Percentiles rank a stretch among this genome's conserved stretches.
Evolutionary conservation across 192 early-diverging fungal genomes (phyloP).

Genomic region (Oehlia diaphana): DNA sequence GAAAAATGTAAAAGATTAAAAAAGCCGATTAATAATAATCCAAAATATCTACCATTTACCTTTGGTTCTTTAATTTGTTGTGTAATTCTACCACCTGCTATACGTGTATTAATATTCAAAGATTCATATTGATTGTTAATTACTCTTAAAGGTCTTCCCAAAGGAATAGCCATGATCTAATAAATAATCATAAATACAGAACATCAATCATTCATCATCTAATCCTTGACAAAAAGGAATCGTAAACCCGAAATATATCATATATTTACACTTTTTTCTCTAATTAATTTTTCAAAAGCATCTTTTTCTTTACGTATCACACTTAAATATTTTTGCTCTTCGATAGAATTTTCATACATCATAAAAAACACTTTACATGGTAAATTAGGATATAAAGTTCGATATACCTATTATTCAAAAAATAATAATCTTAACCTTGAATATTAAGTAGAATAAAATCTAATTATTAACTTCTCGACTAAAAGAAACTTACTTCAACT

Average conservation of each 20-base stretch:
- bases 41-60: constrained; percentile 7
- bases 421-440: no score
- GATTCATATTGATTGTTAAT: constrained; percentile 19
- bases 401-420: constrained; percentile 48
- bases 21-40: not conserved
- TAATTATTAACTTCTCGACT: constrained; percentile 5
- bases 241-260: not conserved
- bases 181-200: not conserved
- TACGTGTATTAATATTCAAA: constrained; percentile 54
- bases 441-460: not conserved
- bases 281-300: constrained; percentile 90
- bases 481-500: constrained; percentile 62
- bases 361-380: constrained; percentile 86
- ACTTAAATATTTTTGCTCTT: constrained; percentile 91
- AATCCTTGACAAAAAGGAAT: not conserved
- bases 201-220: not conserved
- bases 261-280: constrained; percentile 73
- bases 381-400: constrained; percentile 47
- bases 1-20: not conserved
- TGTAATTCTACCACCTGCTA: constrained; percentile 58
- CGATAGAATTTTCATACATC: constrained; percentile 91
- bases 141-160: constrained; percentile 44
- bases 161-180: constrained; percentile 78
- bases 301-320: constrained; percentile 86
- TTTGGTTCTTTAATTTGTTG: constrained; percentile 3